phyloP scores from a whole-genome alignment of 2,329 filamentous ascomycete genomes.

The Lanzia echinophila region DNA sequence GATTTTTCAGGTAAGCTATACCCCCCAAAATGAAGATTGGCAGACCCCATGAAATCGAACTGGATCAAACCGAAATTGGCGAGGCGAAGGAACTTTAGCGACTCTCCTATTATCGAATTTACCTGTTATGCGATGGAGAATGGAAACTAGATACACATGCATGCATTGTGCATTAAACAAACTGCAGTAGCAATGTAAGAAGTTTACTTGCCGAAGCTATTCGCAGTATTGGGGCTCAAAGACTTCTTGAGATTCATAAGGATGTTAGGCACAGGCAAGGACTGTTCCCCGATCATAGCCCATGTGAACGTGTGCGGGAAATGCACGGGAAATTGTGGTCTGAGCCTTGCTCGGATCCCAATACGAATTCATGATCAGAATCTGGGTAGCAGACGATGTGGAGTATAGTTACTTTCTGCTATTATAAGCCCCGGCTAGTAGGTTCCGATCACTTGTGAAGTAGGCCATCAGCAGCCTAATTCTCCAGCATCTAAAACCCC shows the following conservation, averaged over 20 bases:
- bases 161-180: background rate
- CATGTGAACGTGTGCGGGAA: background rate
- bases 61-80: background rate
- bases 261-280: slow-evolving; percentile 2
- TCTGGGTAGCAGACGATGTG: no score
- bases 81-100: background rate
- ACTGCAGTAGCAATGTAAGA: slow-evolving; percentile 2
- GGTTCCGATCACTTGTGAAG: no score
- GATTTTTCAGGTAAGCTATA: slow-evolving; percentile 24
- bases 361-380: background rate
- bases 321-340: background rate
- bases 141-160: background rate
- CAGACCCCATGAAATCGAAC: slow-evolving; percentile 14
- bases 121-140: background rate
- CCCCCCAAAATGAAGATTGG: slow-evolving; percentile 13
- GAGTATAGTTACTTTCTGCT: no score
- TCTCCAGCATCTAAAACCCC: no score
- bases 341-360: background rate
- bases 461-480: no score
- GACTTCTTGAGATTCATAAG: background rate
- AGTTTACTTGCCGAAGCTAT: background rate
- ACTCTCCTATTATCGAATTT: background rate
- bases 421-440: no score
- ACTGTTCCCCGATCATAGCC: background rate
- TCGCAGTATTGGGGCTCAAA: background rate